phyloP scores from a whole-genome alignment of 2,329 filamentous ascomycete genomes.

The Fusarium algeriense region DNA sequence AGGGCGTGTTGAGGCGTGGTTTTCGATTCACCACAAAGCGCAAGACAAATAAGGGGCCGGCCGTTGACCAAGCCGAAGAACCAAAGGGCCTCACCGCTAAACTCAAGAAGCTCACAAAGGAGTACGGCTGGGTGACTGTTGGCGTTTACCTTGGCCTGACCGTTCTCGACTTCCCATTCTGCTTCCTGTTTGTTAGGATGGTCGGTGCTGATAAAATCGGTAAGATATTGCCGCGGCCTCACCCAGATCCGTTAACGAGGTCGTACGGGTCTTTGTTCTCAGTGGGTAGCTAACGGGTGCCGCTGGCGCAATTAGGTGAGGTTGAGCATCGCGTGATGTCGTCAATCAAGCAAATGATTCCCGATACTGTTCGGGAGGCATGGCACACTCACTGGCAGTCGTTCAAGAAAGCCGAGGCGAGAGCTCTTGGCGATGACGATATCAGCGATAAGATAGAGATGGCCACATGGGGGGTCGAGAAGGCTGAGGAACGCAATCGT shows the following conservation, averaged over 20 bases:
- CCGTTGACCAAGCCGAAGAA: conserved; percentile 41
- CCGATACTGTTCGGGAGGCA: conserved; percentile 67
- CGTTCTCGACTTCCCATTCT: conserved; percentile 92
- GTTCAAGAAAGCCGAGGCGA: conserved; percentile 60
- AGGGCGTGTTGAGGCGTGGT: conserved; percentile 47
- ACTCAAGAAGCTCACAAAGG: conserved; percentile 85
- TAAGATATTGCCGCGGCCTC: conserved; percentile 50
- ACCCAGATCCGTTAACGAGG: conserved; percentile 13
- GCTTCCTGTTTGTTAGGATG: conserved; percentile 86
- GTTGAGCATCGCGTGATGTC: conserved; percentile 77
- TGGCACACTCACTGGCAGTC: conserved; percentile 64
- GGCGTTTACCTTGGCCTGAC: conserved; percentile 91
- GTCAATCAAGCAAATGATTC: conserved; percentile 68
- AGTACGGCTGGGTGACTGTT: conserved; percentile 94
- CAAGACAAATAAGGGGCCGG: conserved; percentile 44
- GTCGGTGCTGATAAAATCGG: conserved; percentile 90
- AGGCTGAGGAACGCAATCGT: conserved; percentile 71
- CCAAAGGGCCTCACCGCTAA: conserved; percentile 72
- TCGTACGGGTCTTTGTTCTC: background rate
- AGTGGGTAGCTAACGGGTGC: conserved; percentile 31
- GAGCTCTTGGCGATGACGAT: conserved; percentile 58
- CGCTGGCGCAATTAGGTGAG: conserved; percentile 57
- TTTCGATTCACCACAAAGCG: conserved; percentile 54
- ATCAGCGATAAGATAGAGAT: conserved; percentile 63
- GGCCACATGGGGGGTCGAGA: conserved; percentile 71